Base-by-base conservation (phyloP, 148 eudicot genomes). In the Nepenthes gracilis region DNA sequence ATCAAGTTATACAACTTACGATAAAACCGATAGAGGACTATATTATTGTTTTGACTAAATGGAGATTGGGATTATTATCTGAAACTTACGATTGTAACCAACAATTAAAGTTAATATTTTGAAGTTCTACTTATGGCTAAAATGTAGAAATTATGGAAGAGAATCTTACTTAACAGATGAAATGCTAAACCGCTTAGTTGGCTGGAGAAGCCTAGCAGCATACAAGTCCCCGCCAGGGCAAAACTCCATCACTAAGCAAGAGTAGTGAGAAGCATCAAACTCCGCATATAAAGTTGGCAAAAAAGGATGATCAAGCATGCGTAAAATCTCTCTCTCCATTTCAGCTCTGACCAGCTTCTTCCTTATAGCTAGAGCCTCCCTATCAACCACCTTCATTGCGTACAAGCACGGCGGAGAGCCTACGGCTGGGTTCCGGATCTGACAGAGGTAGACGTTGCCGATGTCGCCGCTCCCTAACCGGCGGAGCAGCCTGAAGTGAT, bases 191-290 rank as follows among this genome's bases (percentile, higher is more conserved):
- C 78, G 68, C 62, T 74, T 70, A 10, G 67, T 55, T 2, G 85
- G 90, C 13, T 78, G 95, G 5, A 83, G 77, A 33, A 70, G 79
- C 43, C 85, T 70, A 60, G 87, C 75, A 35, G 85, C 90, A 57
- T 74, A 80, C 64, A 87, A 72, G 57, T 87, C 95, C 2, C 95
- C 95, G 15, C 95, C 95, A 37, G 87, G 79, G 14, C 95, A 87
- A 67, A 80, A 87, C 78, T 87, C 95, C 90, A 84, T 87, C 34
- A 87, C 84, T 68, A 49, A 49, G 53, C 53, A 49, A 49, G 53
- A 49, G 15, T 49, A 49, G 11, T 49, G 53, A 11, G 12, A 11
- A 10, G 53, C 53, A 49, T 49, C 53, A 49, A 49, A 49, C 53
- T 49, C 53, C 0, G 53, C 53, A 49, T 49, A 49, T 12, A 49